These are phyloP conservation scores for Macrophomina pseudophaseolina DNA, from an alignment of 2,329 filamentous ascomycete genomes.

Conservation along the genomic window DNA sequence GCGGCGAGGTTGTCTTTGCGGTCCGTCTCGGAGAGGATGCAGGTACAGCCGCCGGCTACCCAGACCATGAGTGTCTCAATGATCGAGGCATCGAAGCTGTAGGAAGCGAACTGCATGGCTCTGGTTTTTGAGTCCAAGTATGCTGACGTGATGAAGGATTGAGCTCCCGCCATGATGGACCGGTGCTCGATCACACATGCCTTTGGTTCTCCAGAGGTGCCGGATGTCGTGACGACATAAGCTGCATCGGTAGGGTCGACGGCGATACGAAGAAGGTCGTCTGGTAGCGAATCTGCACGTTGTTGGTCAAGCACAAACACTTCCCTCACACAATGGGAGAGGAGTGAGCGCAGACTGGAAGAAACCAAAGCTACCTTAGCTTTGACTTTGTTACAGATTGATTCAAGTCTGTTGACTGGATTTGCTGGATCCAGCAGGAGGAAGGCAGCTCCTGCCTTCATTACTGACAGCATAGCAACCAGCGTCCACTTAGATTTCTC, in stretches of 20 bases:
- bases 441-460: slow-evolving; percentile 37
- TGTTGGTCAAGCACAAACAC: background rate
- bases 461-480: slow-evolving; percentile 42
- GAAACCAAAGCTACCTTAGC: slow-evolving; percentile 40
- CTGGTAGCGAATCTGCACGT: too few relatives aligned
- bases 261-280: too few relatives aligned
- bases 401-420: background rate
- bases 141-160: background rate
- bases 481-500: slow-evolving; percentile 34
- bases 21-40: slow-evolving; percentile 48
- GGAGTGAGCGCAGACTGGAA: slow-evolving; percentile 2
- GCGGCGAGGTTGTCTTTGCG: slow-evolving; percentile 48
- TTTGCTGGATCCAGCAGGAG: slow-evolving; percentile 38
- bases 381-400: slow-evolving; percentile 35
- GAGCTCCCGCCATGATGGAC: slow-evolving; percentile 36
- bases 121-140: slow-evolving; percentile 29
- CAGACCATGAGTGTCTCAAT: slow-evolving; percentile 42
- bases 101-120: slow-evolving; percentile 25
- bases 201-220: slow-evolving; percentile 43
- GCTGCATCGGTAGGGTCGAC: background rate
- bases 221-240: slow-evolving; percentile 42
- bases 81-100: slow-evolving; percentile 40
- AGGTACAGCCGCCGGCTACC: slow-evolving; percentile 46
- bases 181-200: slow-evolving; percentile 38
- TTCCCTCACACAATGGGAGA: background rate